phyloP scores from a whole-genome alignment of 495 filamentous ascomycete species.

The Letharia lupina region DNA sequence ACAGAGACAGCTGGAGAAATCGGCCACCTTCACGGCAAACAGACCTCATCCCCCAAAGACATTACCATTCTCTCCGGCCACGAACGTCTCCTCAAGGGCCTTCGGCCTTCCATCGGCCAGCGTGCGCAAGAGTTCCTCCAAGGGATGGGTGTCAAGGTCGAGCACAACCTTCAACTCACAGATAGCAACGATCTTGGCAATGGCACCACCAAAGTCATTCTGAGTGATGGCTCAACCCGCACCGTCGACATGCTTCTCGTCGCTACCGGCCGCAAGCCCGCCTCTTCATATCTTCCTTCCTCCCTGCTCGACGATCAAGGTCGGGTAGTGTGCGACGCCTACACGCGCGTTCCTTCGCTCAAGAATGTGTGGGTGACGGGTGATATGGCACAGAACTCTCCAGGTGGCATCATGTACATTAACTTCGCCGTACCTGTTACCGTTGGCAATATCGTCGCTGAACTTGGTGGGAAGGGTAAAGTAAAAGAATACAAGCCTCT shows the following conservation, averaged over 20 bases:
- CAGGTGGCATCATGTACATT: conserved; percentile 22
- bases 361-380: conserved; percentile 45
- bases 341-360: conserved; percentile 27
- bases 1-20: conserved; percentile 28
- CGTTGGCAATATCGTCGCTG: conserved; percentile 18
- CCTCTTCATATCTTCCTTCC: conserved; percentile 45
- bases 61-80: conserved; percentile 41
- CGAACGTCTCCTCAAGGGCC: conserved; percentile 33
- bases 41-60: conserved; percentile 32
- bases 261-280: conserved; percentile 47
- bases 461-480: conserved; percentile 17
- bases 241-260: conserved; percentile 48
- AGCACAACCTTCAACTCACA: conserved; percentile 33
- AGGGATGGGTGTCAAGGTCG: conserved; percentile 44
- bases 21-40: conserved; percentile 20
- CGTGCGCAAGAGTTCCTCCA: conserved; percentile 37
- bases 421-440: conserved; percentile 11
- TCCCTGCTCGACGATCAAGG: conserved; percentile 36
- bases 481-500: conserved; percentile 26
- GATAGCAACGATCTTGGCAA: conserved; percentile 9
- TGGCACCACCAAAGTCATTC: conserved; percentile 14
- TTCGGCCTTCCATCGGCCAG: conserved; percentile 29
- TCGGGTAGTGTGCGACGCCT: conserved; percentile 40
- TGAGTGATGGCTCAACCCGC: conserved; percentile 20
- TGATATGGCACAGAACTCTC: conserved; percentile 33